Evolutionary conservation across 306 rosid species (phyloP).

Genomic region (Echinosophora koreensis): DNA sequence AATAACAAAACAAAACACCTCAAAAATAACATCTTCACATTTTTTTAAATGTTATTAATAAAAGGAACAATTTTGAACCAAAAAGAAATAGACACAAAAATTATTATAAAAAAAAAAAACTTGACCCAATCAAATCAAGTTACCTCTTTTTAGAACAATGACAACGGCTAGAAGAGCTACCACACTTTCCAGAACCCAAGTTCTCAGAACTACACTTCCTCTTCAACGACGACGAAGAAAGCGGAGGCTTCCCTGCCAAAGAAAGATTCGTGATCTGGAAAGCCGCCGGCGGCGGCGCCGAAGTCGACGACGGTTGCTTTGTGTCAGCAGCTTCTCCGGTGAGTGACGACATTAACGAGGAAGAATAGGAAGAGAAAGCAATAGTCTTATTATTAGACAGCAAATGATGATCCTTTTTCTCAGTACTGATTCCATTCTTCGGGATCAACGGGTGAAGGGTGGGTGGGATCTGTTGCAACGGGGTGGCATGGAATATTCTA

Average conservation of each 20-base stretch:
- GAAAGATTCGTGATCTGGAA: constrained; percentile 73
- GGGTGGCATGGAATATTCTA: constrained; percentile 54
- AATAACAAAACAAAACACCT: neutral
- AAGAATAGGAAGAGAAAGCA: constrained; percentile 58
- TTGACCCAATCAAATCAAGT: neutral
- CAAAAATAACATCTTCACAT: no score
- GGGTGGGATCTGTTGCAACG: constrained; percentile 76
- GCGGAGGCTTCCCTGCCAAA: constrained; percentile 78
- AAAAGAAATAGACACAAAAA: no score
- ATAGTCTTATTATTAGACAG: constrained; percentile 43
- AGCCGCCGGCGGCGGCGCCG: constrained; percentile 58
- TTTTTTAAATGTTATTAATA: neutral
- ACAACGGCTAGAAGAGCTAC: constrained; percentile 77
- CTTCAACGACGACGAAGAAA: constrained; percentile 72
- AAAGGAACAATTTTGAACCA: neutral
- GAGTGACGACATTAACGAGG: constrained; percentile 75
- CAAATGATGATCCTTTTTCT: constrained; percentile 53
- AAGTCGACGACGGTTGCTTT: constrained; percentile 59
- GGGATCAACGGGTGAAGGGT: constrained; percentile 24
- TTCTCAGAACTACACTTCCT: constrained; percentile 87
- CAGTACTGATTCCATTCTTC: constrained; percentile 32
- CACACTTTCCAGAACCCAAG: constrained; percentile 83
- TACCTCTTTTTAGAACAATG: constrained; percentile 94
- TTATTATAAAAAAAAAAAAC: no score
- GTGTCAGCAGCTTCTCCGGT: constrained; percentile 73